Percentiles rank a stretch among this genome's conserved stretches.
Conservation (phyloP, 768 basidiomycete genomes). For the Mycena maculata region DNA sequence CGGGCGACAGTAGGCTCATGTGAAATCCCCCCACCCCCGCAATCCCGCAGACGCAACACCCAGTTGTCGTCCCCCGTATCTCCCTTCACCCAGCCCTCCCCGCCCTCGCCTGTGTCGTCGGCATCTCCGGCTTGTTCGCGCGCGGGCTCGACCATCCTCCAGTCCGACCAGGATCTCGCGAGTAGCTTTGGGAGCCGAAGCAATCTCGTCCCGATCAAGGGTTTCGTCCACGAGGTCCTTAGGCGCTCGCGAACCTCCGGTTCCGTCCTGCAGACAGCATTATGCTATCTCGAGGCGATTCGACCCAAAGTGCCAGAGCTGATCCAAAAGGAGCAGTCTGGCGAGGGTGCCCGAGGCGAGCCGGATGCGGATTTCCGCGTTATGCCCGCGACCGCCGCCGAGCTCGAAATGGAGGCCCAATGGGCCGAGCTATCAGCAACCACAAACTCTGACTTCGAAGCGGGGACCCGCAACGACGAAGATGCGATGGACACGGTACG, state of each 20-base stretch:
- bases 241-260: constrained; percentile 88
- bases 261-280: constrained; percentile 85
- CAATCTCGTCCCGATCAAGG: constrained; percentile 69
- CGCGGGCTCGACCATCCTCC: constrained; percentile 33
- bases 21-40: constrained; percentile 23
- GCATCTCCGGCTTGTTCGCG: constrained; percentile 42
- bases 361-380: constrained; percentile 57
- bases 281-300: constrained; percentile 90
- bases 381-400: constrained; percentile 54
- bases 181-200: constrained; percentile 41
- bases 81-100: constrained; percentile 54
- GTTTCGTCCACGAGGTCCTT: constrained; percentile 90
- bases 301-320: constrained; percentile 77
- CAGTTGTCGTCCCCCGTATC: constrained; percentile 68
- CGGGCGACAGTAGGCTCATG: constrained; percentile 42
- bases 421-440: constrained; percentile 46
- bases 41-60: constrained; percentile 43
- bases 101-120: constrained; percentile 43
- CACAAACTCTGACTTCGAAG: constrained; percentile 31
- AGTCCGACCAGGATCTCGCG: constrained; percentile 34
- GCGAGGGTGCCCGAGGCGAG: constrained; percentile 55
- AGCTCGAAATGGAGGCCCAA: constrained; percentile 55
- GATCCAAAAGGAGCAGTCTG: constrained; percentile 60
- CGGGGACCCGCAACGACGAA: constrained; percentile 32
- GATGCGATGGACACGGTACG: constrained; percentile 58